Base-by-base conservation (phyloP, 208 protist species). In the Crithidia bombi region DNA sequence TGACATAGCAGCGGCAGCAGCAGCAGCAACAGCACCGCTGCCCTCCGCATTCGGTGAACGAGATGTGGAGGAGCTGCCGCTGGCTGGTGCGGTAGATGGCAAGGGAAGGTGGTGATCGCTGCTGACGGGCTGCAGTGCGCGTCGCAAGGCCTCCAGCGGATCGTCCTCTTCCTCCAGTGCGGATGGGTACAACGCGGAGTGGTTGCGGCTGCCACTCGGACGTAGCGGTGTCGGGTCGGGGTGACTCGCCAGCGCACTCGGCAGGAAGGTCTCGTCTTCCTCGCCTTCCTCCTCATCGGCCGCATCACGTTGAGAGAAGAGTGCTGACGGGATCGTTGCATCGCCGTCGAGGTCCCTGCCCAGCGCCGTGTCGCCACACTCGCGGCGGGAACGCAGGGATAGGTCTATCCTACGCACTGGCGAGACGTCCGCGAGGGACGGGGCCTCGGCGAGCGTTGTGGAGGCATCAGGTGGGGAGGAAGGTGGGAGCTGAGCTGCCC, bases 151-250 rank as follows among this genome's bases (percentile, higher is more conserved):
- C 19, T 66, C 58, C 0, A 30, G 41, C 10, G 35, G 36, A 11
- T 17, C 28, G 38, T 59, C 59, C 23, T 35, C 32, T 3, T 61
- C 68, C 36, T 67, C 68, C 32, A 62, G 15, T 32, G 35, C 68
- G 10, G 68, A 74, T 0, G 68, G 50, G 50, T 38, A 67, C 11
- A 67, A 14, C 2, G 38, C 58, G 7, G 59, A 59, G 30, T 23
- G 3, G n/a, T 5, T 23, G 3, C 17, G 10, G 39, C 51, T 46
- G 28, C 21, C 32, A 28, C 46, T 62, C 15, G 35, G 7, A 0
- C 19, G 25, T 44, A 73, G 21, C 2, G 57, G 33, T 23, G 51
- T 64, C 19, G 64, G 58, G 39, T 58, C 69, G 10, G 39, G 47
- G 12, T 65, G 69, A 39, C 30, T 65, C 17, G 30, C 21, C 1